A percentile compares a stretch with the other conserved stretches of the same genome.
phyloP scores from a whole-genome alignment of 176 grass and related monocot genomes.

The Pharus latifolius region DNA sequence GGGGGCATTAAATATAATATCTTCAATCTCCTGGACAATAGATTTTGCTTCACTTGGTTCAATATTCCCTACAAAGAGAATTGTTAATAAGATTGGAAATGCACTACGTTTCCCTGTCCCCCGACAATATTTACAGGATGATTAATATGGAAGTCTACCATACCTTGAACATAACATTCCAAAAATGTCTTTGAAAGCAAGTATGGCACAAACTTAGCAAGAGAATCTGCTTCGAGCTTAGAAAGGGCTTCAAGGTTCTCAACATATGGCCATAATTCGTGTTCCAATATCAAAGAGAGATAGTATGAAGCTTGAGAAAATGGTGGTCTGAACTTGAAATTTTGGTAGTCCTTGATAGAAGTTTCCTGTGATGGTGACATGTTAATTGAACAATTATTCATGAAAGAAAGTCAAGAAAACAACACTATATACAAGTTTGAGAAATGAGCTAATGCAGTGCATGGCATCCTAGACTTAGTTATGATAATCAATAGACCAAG shows the following conservation, averaged over 20 bases:
- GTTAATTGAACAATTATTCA: not conserved
- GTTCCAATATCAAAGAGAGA: conserved; percentile 61
- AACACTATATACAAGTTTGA: not conserved
- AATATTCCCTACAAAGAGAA: conserved; percentile 57
- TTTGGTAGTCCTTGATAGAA: conserved; percentile 58
- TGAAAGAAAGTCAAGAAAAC: not conserved
- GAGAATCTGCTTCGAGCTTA: conserved; percentile 49
- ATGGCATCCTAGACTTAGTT: not conserved
- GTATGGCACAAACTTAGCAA: conserved; percentile 45
- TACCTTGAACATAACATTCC: conserved; percentile 86
- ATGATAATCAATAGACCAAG: not conserved
- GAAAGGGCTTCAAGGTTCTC: conserved; percentile 70
- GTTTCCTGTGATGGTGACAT: conserved; percentile 62
- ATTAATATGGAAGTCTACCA: not conserved
- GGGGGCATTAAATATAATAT: conserved; percentile 52
- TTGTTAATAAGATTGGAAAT: conserved; percentile 1
- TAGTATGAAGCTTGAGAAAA: conserved; percentile 62
- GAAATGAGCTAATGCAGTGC: not conserved
- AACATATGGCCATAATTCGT: conserved; percentile 53
- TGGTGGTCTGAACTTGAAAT: conserved; percentile 73
- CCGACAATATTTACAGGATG: not conserved
- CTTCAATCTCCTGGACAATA: conserved; percentile 59
- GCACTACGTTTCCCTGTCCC: not conserved
- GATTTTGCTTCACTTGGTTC: conserved; percentile 72
- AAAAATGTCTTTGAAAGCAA: conserved; percentile 65